Evolutionary conservation across 164 flowering plant species (phyloP).

Genomic region (Annona squamosa): DNA sequence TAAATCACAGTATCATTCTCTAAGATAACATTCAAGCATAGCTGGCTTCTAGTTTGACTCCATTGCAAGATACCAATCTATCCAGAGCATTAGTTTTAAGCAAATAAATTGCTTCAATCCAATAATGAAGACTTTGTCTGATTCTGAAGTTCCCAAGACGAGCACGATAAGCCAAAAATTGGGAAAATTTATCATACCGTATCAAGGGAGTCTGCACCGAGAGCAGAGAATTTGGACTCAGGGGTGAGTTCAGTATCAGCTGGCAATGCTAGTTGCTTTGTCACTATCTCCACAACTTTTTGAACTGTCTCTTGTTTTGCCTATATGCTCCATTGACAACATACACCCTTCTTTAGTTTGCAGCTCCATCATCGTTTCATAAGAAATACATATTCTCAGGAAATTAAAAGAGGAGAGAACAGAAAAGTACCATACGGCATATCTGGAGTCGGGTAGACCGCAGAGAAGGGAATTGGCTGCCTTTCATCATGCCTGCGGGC

Average conservation of each 20-base stretch:
- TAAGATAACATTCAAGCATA: too few relatives aligned
- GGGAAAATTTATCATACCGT: constrained; percentile 32
- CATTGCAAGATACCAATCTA: too few relatives aligned
- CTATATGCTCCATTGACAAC: constrained; percentile 20
- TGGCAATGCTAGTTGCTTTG: constrained; percentile 52
- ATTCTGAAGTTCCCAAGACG: background rate
- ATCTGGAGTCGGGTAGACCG: constrained; percentile 29
- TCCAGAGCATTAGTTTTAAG: too few relatives aligned
- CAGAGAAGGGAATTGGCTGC: constrained; percentile 27
- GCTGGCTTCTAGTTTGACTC: too few relatives aligned
- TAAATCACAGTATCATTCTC: too few relatives aligned
- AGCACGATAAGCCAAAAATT: background rate
- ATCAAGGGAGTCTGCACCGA: constrained; percentile 88
- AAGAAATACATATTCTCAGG: background rate
- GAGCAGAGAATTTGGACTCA: constrained; percentile 48
- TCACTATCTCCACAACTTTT: constrained; percentile 57
- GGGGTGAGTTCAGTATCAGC: constrained; percentile 36
- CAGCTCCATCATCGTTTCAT: background rate
- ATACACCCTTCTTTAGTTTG: background rate
- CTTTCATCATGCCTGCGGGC: constrained; percentile 22
- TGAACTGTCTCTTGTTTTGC: constrained; percentile 73
- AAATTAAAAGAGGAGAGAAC: too few relatives aligned
- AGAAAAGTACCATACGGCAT: constrained; percentile 28
- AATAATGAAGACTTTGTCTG: too few relatives aligned
- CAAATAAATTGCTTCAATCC: too few relatives aligned